Percentiles rank a stretch among this genome's conserved stretches.
Conservation (phyloP, 352 stramenopile genomes). For the Phytophthora citricola region DNA sequence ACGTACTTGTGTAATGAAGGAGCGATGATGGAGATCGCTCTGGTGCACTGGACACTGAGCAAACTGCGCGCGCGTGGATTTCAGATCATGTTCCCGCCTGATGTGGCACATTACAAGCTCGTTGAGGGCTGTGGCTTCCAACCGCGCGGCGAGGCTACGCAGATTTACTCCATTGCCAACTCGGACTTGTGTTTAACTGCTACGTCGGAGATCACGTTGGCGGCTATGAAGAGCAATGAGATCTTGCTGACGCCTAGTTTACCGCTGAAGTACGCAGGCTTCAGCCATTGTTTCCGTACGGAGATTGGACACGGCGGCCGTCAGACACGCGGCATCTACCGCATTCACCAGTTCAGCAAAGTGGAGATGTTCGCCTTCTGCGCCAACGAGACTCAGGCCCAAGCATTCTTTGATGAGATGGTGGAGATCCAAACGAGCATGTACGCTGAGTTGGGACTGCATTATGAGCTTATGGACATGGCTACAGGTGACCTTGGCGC, state of each 20-base stretch:
- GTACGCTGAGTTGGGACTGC: conserved; percentile 79
- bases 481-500: conserved; percentile 80
- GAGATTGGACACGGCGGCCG: conserved; percentile 85
- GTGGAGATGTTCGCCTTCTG: conserved; percentile 91
- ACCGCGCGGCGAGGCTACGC: conserved; percentile 82
- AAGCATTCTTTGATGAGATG: conserved; percentile 84
- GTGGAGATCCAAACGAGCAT: conserved; percentile 79
- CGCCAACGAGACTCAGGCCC: conserved; percentile 67
- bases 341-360: conserved; percentile 92
- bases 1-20: conserved; percentile 88
- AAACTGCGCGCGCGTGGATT: conserved; percentile 79
- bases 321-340: conserved; percentile 83
- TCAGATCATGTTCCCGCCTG: conserved; percentile 76
- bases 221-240: conserved; percentile 75
- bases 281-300: conserved; percentile 90
- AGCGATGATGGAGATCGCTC: conserved; percentile 87
- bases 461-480: conserved; percentile 89
- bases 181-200: conserved; percentile 85
- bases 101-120: conserved; percentile 85
- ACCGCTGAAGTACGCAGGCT: conserved; percentile 80
- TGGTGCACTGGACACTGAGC: conserved; percentile 82
- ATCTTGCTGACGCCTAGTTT: conserved; percentile 64
- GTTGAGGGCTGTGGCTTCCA: conserved; percentile 89
- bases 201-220: conserved; percentile 90
- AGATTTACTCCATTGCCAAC: conserved; percentile 89